Conservation (phyloP, 2,329 filamentous ascomycete genomes). For the Coniella vitis region DNA sequence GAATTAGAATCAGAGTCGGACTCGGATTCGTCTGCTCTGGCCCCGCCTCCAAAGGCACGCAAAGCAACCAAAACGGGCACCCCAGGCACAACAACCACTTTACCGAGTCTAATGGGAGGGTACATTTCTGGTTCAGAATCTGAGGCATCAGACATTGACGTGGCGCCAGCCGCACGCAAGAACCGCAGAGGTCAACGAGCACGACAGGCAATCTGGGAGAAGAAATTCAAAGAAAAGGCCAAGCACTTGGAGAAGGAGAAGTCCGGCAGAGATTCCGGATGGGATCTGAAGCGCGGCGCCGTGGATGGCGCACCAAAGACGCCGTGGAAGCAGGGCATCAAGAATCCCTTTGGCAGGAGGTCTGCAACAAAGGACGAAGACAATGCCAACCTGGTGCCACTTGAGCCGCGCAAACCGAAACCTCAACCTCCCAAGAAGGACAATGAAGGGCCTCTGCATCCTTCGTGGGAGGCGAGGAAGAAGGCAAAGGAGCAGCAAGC, state of each 20-base stretch:
- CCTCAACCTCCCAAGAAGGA: constrained; percentile 10
- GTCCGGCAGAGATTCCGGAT: constrained; percentile 41
- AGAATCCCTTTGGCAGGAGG: constrained; percentile 24
- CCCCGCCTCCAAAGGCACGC: constrained; percentile 18
- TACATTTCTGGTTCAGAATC: constrained; percentile 73
- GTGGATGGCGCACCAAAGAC: constrained; percentile 38
- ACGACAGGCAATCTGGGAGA: constrained; percentile 72
- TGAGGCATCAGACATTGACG: constrained; percentile 56
- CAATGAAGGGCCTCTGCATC: constrained; percentile 45
- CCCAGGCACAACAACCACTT: constrained; percentile 45
- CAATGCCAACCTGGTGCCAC: neutral
- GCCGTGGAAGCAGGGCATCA: constrained; percentile 48
- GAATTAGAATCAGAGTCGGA: no score
- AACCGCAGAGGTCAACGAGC: constrained; percentile 71
- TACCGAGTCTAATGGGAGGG: constrained; percentile 71
- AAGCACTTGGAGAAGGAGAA: constrained; percentile 51
- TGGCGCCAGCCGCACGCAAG: constrained; percentile 53
- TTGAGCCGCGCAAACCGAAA: constrained; percentile 4
- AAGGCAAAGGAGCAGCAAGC: constrained; percentile 52
- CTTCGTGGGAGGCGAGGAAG: constrained; percentile 59
- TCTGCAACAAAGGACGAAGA: constrained; percentile 12
- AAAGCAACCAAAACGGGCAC: constrained; percentile 23
- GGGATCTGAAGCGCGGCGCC: constrained; percentile 52
- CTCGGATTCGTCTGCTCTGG: constrained; percentile 15
- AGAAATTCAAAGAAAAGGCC: constrained; percentile 67